A percentile compares a stretch with the other conserved stretches of the same genome.
These are phyloP conservation scores for Phytophthora citrophthora DNA, from an alignment of 352 stramenopile genomes.

Conservation along the genomic window DNA sequence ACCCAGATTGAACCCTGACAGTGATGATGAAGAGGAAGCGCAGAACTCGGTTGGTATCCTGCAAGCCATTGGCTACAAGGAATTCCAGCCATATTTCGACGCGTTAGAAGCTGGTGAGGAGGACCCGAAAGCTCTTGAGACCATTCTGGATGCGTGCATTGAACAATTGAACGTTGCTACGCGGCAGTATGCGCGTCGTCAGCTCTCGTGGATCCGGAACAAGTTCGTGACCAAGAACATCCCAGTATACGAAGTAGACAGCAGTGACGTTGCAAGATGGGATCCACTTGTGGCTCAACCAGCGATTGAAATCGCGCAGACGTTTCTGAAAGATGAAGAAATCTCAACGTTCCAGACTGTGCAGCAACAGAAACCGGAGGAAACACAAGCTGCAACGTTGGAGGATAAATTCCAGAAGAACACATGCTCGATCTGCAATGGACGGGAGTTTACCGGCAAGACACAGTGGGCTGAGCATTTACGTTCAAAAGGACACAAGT, in stretches of 20 bases:
- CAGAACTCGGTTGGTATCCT: constrained; percentile 76
- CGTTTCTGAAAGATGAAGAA: constrained; percentile 50
- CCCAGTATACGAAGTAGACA: constrained; percentile 87
- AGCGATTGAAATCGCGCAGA: constrained; percentile 65
- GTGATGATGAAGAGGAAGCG: constrained; percentile 33
- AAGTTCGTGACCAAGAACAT: constrained; percentile 87
- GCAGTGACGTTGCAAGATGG: constrained; percentile 75
- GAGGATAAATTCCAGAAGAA: constrained; percentile 73
- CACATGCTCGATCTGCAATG: constrained; percentile 63
- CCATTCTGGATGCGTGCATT: constrained; percentile 65
- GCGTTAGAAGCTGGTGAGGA: constrained; percentile 47
- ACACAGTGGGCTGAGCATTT: constrained; percentile 78
- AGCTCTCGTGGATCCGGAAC: constrained; percentile 91
- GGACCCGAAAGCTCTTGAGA: constrained; percentile 37
- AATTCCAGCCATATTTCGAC: constrained; percentile 88
- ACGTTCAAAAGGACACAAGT: constrained; percentile 83
- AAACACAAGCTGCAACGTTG: constrained; percentile 39
- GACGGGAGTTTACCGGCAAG: constrained; percentile 70
- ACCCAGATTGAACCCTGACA: constrained; percentile 31
- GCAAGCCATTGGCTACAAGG: constrained; percentile 92
- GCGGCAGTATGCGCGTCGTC: constrained; percentile 84
- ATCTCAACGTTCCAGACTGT: constrained; percentile 47
- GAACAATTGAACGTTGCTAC: constrained; percentile 84
- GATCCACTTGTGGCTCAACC: constrained; percentile 56
- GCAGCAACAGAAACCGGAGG: constrained; percentile 57